Evolutionary conservation across 441 rosid species (phyloP).

Genomic region (Jatropha podagrica): DNA sequence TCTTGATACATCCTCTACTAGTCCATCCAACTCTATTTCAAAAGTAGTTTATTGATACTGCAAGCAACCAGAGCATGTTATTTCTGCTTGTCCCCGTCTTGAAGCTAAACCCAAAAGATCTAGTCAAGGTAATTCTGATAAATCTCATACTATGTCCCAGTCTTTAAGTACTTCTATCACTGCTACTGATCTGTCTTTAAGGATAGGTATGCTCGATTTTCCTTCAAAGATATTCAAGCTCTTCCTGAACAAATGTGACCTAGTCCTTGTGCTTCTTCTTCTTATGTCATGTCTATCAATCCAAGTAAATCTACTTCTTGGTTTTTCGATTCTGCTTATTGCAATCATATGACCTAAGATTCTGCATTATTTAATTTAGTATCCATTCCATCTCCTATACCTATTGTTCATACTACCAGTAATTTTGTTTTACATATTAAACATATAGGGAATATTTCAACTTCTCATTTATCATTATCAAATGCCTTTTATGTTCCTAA

Average conservation of each 20-base stretch:
- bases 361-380: neutral
- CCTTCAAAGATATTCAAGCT: too few relatives aligned
- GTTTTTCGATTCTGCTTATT: neutral
- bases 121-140: too few relatives aligned
- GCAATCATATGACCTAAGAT: neutral
- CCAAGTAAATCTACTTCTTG: neutral
- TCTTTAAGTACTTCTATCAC: too few relatives aligned
- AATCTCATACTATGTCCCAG: too few relatives aligned
- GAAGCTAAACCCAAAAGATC: too few relatives aligned
- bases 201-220: too few relatives aligned
- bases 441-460: neutral
- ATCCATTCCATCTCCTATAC: neutral
- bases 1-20: neutral
- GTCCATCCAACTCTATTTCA: neutral
- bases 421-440: neutral
- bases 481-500: neutral
- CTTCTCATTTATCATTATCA: neutral
- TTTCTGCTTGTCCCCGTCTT: neutral
- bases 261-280: too few relatives aligned
- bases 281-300: too few relatives aligned
- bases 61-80: neutral
- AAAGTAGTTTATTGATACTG: too few relatives aligned
- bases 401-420: neutral
- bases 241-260: too few relatives aligned
- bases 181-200: too few relatives aligned